Conservation (phyloP, 2,329 filamentous ascomycete species). For the Achaetomium macrosporum region DNA sequence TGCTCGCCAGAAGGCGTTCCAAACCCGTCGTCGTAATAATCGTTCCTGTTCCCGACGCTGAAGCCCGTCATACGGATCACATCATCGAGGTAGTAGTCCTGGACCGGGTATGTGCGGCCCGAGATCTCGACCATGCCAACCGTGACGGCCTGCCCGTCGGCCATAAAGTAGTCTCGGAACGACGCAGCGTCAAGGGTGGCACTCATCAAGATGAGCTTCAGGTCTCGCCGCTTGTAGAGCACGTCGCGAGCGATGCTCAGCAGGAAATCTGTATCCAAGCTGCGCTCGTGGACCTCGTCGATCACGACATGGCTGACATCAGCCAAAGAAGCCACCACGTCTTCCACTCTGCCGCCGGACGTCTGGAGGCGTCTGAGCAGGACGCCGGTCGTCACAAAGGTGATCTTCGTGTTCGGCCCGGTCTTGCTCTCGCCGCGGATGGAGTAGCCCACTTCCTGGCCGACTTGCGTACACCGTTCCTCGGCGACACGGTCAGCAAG, state of each 20-base stretch:
- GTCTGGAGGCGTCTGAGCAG: conserved; percentile 86
- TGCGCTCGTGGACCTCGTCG: conserved; percentile 94
- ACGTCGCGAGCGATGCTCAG: conserved; percentile 83
- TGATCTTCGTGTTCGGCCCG: conserved; percentile 73
- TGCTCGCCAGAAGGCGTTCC: conserved; percentile 25
- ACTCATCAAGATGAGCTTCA: conserved; percentile 93
- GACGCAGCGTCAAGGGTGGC: conserved; percentile 85
- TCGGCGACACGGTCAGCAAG: conserved; percentile 92
- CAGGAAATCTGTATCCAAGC: conserved; percentile 90
- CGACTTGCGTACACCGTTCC: conserved; percentile 75
- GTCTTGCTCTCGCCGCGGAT: conserved; percentile 86
- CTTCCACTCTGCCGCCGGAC: conserved; percentile 71
- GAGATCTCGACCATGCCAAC: conserved; percentile 83
- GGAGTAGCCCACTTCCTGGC: conserved; percentile 83
- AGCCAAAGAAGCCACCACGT: conserved; percentile 73
- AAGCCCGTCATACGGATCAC: conserved; percentile 76
- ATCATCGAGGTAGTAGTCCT: conserved; percentile 86
- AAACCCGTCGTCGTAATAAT: conserved; percentile 38
- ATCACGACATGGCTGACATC: conserved; percentile 94
- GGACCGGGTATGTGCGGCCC: conserved; percentile 82
- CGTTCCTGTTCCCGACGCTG: conserved; percentile 34
- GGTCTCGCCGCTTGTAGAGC: conserved; percentile 63
- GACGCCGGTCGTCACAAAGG: conserved; percentile 93
- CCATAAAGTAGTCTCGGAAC: conserved; percentile 78
- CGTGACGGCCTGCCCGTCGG: conserved; percentile 46